These are phyloP conservation scores for Gamarada debralockiae DNA, from an alignment of 495 filamentous ascomycete genomes.

Conservation along the genomic window DNA sequence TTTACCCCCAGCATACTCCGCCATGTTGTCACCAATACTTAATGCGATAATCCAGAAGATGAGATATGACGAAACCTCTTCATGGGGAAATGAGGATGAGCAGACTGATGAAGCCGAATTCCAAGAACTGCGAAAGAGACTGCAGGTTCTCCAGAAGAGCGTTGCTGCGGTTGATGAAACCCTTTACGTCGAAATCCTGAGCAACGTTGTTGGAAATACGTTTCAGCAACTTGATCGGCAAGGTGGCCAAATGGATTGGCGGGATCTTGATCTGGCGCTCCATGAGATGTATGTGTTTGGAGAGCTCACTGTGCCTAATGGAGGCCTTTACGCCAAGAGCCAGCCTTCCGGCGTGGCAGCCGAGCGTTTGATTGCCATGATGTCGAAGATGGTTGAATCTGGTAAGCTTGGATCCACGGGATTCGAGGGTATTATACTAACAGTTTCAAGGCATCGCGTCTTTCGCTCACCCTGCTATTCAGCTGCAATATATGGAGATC, in stretches of 20 bases:
- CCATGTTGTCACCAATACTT: slow-evolving; percentile 80
- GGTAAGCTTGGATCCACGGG: slow-evolving; percentile 47
- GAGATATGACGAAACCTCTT: slow-evolving; percentile 91
- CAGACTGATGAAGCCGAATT: slow-evolving; percentile 99
- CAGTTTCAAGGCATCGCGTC: slow-evolving; percentile 63
- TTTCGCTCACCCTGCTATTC: slow-evolving; percentile 84
- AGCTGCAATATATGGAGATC: slow-evolving; percentile 97
- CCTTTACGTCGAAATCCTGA: slow-evolving; percentile 82
- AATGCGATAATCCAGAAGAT: slow-evolving; percentile 92
- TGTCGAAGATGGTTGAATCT: slow-evolving; percentile 89
- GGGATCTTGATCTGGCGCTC: slow-evolving; percentile 92
- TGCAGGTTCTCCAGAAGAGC: slow-evolving; percentile 87
- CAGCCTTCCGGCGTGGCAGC: slow-evolving; percentile 70
- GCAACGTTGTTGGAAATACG: slow-evolving; percentile 74
- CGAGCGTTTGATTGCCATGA: slow-evolving; percentile 80
- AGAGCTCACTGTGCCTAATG: slow-evolving; percentile 80
- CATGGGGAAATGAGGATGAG: slow-evolving; percentile 92
- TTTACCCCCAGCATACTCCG: slow-evolving; percentile 62
- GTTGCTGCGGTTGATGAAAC: slow-evolving; percentile 80
- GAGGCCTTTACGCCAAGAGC: slow-evolving; percentile 78
- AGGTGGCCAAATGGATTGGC: slow-evolving; percentile 79
- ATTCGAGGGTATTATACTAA: slow-evolving; percentile 20
- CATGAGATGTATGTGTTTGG: slow-evolving; percentile 97
- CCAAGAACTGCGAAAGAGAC: slow-evolving; percentile 81
- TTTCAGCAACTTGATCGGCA: slow-evolving; percentile 71